Base-by-base conservation (phyloP, 352 stramenopile species). In the Globisporangium megalacanthum region DNA sequence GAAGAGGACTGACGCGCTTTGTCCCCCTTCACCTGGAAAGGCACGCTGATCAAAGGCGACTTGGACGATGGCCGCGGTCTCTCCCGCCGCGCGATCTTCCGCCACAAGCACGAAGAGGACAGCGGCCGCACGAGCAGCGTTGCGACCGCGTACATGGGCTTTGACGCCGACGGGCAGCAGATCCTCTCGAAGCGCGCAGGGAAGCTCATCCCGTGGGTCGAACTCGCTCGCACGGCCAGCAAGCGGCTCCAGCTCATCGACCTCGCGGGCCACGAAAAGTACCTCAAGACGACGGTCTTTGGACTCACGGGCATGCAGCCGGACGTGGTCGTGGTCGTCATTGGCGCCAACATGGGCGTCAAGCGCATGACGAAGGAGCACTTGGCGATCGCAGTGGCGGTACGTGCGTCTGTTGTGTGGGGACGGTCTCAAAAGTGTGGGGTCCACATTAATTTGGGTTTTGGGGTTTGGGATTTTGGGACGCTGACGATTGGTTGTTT, bases 271-370 rank as follows among this genome's bases (percentile, higher is more conserved):
- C 97, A 99, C 66, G 96, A 99, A 60, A 98, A 98, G 64, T 99
- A 99, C 75, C 79, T 99, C 41, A 99, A 99, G 79, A 99, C 97
- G 39, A 99, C 97, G 17, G 97, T 99, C 49, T 98, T 98, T 78
- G 97, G 97, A 7, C 89, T 99, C 33, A 99, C 95, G 13, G 95
- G 92, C 31, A 97, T 97, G 75, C 92, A 98, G 64, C 93, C 95
- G 6, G 95, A 99, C 73, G 96, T 98, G 55, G 88, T 94, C 9
- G 77, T 98, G 3, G 94, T 99, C 19, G 81, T 99, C 0, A 77
- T 97, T 2, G 93, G 93, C 15, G 87, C 87, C 36, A 98, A 98
- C 69, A 97, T 97, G 92, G 92, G 92, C 62, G 92, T 97, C 39
- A 96, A 97, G 77, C 73, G 86, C 50, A 97, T 97, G 92, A 98